Evolutionary conservation across 129 eudicot genomes (phyloP), one percentile per base, ranked within the genome.

Genomic region (Flaveria robusta): DNA sequence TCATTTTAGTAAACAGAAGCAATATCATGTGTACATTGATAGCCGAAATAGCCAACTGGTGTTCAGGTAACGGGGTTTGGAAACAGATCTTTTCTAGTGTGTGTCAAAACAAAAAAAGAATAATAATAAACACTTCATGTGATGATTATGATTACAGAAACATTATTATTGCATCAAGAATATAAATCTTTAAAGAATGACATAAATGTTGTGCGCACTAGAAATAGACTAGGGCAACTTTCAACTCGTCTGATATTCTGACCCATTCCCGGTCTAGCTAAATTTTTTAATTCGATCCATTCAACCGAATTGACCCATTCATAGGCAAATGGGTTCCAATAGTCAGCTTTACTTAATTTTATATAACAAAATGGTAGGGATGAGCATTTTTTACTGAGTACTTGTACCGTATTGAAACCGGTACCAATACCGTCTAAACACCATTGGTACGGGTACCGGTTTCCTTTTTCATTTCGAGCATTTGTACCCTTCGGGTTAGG

Each of bases 1-100:
- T 70, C 42, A 70, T 31, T 60, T 70, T 69, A 27, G 82, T 56
- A 69, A 70, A 58, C 58, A 67, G 60, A 80, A 55, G 59, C 62
- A 75, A 74, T 23, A 52, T 72, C 43, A 66, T 15, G 9, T 66
- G 41, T 64, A 74, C 52, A 60, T 31, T 80, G 69, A 22, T 52
- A 13, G 45, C 58, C 46, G 6, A 46, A 68, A 68, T 42, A 26
- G 41, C 52, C 39, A 22, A 62, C 68, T 62, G 42, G 68, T 62
- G 43, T 62, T 62, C 68, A 27, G 43, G 20, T 62, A 29, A 62
- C 3, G 31, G 64, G 29, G 42, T 41, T 7, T 22, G 24, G 19
- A 7, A 27, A 29, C 1, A 42, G 43, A 16, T 29, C 43, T 62
- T 62, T 62, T 62, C 68, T 62, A 62, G 43, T 27, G 43, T 19